Evolutionary conservation across 805 yeast species (phyloP), one percentile per base, ranked within the genome.

Genomic region (Isabelozyma pseudorhagii): DNA sequence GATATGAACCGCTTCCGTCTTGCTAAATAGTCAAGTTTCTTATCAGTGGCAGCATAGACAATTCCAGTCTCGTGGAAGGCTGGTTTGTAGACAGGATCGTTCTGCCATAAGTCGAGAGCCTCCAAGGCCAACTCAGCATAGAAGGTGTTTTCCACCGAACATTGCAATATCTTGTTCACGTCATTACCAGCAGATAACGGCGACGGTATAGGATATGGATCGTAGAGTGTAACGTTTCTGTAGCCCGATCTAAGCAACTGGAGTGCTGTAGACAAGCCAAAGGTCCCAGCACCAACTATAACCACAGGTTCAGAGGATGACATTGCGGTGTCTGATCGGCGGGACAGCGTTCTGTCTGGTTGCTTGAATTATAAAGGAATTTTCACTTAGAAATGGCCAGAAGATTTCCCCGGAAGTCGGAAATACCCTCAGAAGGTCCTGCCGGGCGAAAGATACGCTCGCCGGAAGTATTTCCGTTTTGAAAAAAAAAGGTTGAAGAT

Each of bases 231-330:
- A 15, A 48, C 44, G 41, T 42, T 44, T 3, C 29, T 42, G 38
- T n/a, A 34, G 17, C 47, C 47, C 8, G 21, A n/a, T 15, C 50
- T 13, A 10, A 44, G 17, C 13, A 48, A 34, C 14, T 44, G 41
- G 8, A 48, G 44, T 29, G 18, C 46, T 11, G 47, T 45, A n/a
- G 48, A 46, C 5, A 39, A 28, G 13, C 48, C 48, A 21, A 46
- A 46, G 14, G 48, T 46, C 6, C 48, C 48, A 21, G 48, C 48
- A 36, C 48, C 48, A 38, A 46, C 28, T 21, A 71, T 62, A 7
- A 40, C 28, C 15, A 31, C 36, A 13, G n/a, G 36, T 3, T 31
- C 36, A 31, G n/a, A 31, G 36, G 36, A 8, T 31, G 36, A 8
- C 36, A 31, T 31, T 31, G 10, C n/a, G 36, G 36, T 21, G 6